Evolutionary conservation across 2,329 filamentous ascomycete species (phyloP).

Genomic region (Curvularia spicifera): DNA sequence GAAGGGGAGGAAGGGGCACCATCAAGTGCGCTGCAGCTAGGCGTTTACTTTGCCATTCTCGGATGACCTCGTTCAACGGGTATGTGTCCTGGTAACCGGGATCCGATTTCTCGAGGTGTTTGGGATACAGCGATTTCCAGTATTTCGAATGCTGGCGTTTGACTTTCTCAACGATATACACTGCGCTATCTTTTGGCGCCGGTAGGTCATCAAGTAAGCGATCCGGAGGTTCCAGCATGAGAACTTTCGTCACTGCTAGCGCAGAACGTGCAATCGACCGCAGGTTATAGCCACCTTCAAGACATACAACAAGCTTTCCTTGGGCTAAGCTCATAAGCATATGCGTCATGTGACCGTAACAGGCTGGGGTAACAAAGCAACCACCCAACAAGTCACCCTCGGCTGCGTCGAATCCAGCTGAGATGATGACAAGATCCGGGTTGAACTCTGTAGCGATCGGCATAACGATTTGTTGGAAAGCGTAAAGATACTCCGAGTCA

Average conservation of each 20-base stretch:
- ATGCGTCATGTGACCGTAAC: conserved; percentile 98
- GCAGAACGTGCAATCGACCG: conserved; percentile 91
- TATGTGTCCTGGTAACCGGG: conserved; percentile 48
- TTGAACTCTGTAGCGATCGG: conserved; percentile 92
- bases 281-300: conserved; percentile 96
- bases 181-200: conserved; percentile 58
- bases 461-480: conserved; percentile 96
- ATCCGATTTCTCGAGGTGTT: conserved; percentile 50
- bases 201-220: conserved; percentile 56
- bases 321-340: conserved; percentile 96
- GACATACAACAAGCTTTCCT: conserved; percentile 87
- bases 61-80: conserved; percentile 79
- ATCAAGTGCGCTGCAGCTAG: conserved; percentile 77
- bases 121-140: conserved; percentile 88
- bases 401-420: conserved; percentile 94
- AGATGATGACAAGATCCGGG: conserved; percentile 92
- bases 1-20: conserved; percentile 73
- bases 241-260: conserved; percentile 84
- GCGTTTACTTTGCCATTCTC: conserved; percentile 74
- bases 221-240: conserved; percentile 93
- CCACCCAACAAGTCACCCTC: conserved; percentile 91
- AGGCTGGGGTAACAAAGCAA: conserved; percentile 87
- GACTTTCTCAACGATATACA: conserved; percentile 64
- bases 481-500: conserved; percentile 94
- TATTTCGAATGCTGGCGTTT: conserved; percentile 67